phyloP scores from a whole-genome alignment of 129 eudicot species.

The Flaveria robusta region DNA sequence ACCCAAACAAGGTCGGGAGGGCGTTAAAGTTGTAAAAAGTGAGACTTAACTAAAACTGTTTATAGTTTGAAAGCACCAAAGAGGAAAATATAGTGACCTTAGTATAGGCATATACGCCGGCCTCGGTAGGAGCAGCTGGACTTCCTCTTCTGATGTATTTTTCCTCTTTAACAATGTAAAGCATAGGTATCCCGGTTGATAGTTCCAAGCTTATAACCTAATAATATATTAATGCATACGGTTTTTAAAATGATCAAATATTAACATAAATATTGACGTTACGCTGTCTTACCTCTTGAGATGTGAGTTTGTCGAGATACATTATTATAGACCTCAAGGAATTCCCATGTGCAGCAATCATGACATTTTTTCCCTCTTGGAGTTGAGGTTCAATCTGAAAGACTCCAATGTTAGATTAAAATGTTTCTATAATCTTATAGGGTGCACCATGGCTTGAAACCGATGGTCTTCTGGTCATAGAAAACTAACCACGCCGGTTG shows the following conservation, averaged over 20 bases:
- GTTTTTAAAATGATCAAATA: not conserved
- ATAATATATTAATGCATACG: constrained; percentile 2
- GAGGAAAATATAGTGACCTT: constrained; percentile 45
- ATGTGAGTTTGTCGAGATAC: constrained; percentile 94
- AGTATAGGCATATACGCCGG: constrained; percentile 92
- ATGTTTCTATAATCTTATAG: not conserved
- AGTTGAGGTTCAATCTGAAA: constrained; percentile 92
- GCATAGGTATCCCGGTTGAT: constrained; percentile 96
- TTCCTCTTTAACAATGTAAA: constrained; percentile 83
- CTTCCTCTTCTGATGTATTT: constrained; percentile 86
- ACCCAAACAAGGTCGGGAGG: too few species aligned
- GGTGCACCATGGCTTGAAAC: not conserved
- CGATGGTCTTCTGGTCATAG: not conserved
- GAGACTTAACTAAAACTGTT: not conserved
- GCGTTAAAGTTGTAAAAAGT: too few species aligned
- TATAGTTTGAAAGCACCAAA: not conserved
- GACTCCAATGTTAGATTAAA: constrained; percentile 21
- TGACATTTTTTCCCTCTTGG: constrained; percentile 75
- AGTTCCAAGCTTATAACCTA: constrained; percentile 97
- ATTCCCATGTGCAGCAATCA: constrained; percentile 99
- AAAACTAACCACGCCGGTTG: not conserved
- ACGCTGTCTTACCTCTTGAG: constrained; percentile 74
- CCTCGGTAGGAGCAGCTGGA: constrained; percentile 87
- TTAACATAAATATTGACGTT: not conserved
- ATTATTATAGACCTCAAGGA: constrained; percentile 96